phyloP scores from a whole-genome alignment of 495 filamentous ascomycete genomes.

The Haplographium delicatum region DNA sequence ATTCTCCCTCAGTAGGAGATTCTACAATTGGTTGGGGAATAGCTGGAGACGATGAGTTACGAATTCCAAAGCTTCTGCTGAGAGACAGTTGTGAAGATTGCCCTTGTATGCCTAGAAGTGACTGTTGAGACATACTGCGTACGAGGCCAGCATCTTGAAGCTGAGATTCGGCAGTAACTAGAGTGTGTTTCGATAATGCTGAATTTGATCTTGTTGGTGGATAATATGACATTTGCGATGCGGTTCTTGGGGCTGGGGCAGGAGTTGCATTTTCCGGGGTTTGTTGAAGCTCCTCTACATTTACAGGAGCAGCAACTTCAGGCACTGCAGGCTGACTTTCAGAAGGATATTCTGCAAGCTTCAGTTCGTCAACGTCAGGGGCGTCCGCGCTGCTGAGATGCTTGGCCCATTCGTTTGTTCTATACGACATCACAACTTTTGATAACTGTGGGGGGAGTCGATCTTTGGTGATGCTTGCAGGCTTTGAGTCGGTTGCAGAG shows the following conservation, averaged over 20 bases:
- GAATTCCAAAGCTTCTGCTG: slow-evolving; percentile 23
- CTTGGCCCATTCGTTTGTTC: slow-evolving; percentile 97
- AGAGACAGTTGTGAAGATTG: slow-evolving; percentile 7
- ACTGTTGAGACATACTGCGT: slow-evolving; percentile 15
- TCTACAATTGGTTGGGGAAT: slow-evolving; percentile 35
- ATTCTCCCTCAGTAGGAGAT: slow-evolving; percentile 37
- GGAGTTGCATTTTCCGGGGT: slow-evolving; percentile 52
- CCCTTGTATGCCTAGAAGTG: slow-evolving; percentile 20
- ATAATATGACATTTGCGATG: slow-evolving; percentile 15
- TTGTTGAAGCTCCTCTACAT: slow-evolving; percentile 62
- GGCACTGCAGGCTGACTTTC: slow-evolving; percentile 30
- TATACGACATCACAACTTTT: slow-evolving; percentile 70
- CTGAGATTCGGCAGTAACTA: neutral
- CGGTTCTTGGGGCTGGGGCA: slow-evolving; percentile 30
- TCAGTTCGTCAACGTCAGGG: slow-evolving; percentile 63
- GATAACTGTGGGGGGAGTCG: slow-evolving; percentile 55
- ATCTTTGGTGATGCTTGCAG: slow-evolving; percentile 39
- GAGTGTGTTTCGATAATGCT: slow-evolving; percentile 15
- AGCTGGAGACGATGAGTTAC: slow-evolving; percentile 41
- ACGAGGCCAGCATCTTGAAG: neutral
- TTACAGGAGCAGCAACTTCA: slow-evolving; percentile 56
- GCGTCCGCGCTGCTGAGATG: slow-evolving; percentile 73
- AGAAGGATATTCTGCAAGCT: slow-evolving; percentile 34
- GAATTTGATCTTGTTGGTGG: slow-evolving; percentile 21
- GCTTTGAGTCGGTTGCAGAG: slow-evolving; percentile 26